phyloP scores from a whole-genome alignment of 805 yeast genomes.

The Kluyveromyces wickerhamii region DNA sequence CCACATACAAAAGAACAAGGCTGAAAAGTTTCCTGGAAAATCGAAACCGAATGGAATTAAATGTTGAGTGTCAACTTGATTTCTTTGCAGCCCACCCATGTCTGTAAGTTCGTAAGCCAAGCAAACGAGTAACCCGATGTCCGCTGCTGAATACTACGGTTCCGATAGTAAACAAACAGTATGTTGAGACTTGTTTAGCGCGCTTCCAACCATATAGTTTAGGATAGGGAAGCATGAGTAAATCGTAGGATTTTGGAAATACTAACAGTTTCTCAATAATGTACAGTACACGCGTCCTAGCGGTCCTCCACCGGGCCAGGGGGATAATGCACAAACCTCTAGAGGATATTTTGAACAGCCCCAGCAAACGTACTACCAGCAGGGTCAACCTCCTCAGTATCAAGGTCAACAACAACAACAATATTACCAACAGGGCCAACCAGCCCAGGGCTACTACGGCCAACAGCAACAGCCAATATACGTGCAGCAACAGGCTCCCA shows the following conservation, averaged over 20 bases:
- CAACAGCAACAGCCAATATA: slow-evolving; percentile 45
- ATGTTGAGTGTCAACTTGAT: no score
- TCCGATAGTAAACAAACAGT: slow-evolving; percentile 9
- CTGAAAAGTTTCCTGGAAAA: no score
- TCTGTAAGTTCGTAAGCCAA: no score
- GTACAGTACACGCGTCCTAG: slow-evolving; percentile 22
- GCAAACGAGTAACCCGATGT: no score
- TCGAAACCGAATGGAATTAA: no score
- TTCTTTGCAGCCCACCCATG: no score
- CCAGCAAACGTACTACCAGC: slow-evolving; percentile 16
- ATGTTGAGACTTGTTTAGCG: slow-evolving; percentile 2
- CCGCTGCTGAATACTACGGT: slow-evolving; percentile 11
- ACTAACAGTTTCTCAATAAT: no score
- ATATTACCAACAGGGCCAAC: slow-evolving; percentile 36
- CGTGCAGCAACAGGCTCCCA: slow-evolving; percentile 41
- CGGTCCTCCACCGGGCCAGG: slow-evolving; percentile 20
- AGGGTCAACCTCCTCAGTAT: slow-evolving; percentile 31
- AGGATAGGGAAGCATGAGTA: no score
- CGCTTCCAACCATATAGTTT: not conserved
- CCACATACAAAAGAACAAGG: no score
- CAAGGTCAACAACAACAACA: slow-evolving; percentile 30
- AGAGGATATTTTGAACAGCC: slow-evolving; percentile 13
- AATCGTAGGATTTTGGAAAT: no score
- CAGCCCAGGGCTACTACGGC: slow-evolving; percentile 36
- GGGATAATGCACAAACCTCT: slow-evolving; percentile 5